Conservation (phyloP, 805 yeast genomes). For the Suhomyces sp. region DNA sequence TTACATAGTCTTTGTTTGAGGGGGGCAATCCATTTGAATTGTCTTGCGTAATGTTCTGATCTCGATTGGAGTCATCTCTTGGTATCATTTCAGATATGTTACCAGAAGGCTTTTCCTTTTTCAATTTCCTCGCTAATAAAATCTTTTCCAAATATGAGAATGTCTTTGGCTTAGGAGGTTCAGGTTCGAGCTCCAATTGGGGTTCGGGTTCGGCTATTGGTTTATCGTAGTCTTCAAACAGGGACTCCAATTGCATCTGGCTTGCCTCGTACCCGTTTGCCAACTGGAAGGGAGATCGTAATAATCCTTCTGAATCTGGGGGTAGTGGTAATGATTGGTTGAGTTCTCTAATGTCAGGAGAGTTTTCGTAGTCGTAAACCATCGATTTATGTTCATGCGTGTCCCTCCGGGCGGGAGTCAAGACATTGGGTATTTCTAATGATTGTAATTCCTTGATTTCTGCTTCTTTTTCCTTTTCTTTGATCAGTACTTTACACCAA, state of each 20-base stretch:
- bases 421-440: no score
- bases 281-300: slow-evolving; percentile 14
- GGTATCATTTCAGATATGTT: no score
- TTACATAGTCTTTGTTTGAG: background rate
- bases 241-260: no score
- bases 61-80: background rate
- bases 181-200: slow-evolving; percentile 1
- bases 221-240: background rate
- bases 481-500: slow-evolving; percentile 30
- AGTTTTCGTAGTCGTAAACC: no score
- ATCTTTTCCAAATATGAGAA: slow-evolving; percentile 16
- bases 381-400: no score
- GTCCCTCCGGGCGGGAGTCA: no score
- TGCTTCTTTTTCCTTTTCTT: slow-evolving; percentile 15
- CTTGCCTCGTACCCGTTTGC: slow-evolving; percentile 2
- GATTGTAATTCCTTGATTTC: no score
- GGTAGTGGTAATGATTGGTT: slow-evolving; percentile 33
- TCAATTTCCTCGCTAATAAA: slow-evolving; percentile 3
- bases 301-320: slow-evolving; percentile 11
- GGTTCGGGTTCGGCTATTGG: background rate
- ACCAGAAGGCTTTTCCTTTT: no score
- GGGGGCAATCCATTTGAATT: slow-evolving; percentile 1
- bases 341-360: slow-evolving; percentile 18
- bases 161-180: slow-evolving; percentile 4
- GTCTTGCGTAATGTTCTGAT: no score